Evolutionary conservation across 129 eudicot genomes (phyloP).

Genomic region (Flaveria bidentis): DNA sequence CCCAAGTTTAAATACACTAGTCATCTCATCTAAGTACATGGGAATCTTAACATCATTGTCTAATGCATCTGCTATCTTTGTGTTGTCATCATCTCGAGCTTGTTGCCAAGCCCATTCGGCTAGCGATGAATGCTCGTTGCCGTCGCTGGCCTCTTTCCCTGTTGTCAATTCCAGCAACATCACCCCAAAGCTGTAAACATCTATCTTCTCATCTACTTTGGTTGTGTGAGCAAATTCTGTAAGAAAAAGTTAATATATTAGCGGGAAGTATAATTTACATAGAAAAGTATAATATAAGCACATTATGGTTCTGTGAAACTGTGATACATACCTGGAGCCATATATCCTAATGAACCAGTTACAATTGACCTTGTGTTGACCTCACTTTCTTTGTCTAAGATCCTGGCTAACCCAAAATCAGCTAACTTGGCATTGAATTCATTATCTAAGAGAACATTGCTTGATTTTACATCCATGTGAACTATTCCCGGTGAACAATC

Average conservation of each 20-base stretch:
- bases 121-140: conserved; percentile 56
- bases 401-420: conserved; percentile 86
- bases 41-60: conserved; percentile 56
- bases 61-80: conserved; percentile 46
- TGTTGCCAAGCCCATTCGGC: conserved; percentile 77
- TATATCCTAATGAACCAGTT: conserved; percentile 85
- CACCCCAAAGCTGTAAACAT: conserved; percentile 87
- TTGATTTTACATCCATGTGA: conserved; percentile 83
- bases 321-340: conserved; percentile 76
- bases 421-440: conserved; percentile 91
- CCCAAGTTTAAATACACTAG: conserved; percentile 62
- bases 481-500: conserved; percentile 66
- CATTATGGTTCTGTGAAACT: background rate
- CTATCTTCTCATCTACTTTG: conserved; percentile 74
- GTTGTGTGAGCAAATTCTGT: conserved; percentile 73
- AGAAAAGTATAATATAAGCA: background rate
- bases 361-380: conserved; percentile 58
- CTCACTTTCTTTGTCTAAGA: conserved; percentile 51
- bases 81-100: conserved; percentile 29
- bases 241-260: background rate
- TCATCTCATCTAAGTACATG: conserved; percentile 54
- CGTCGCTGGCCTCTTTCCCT: conserved; percentile 67
- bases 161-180: conserved; percentile 81
- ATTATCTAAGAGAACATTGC: conserved; percentile 70
- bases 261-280: background rate